phyloP scores from a whole-genome alignment of 2,329 filamentous ascomycete species.

The Nemania serpens region DNA sequence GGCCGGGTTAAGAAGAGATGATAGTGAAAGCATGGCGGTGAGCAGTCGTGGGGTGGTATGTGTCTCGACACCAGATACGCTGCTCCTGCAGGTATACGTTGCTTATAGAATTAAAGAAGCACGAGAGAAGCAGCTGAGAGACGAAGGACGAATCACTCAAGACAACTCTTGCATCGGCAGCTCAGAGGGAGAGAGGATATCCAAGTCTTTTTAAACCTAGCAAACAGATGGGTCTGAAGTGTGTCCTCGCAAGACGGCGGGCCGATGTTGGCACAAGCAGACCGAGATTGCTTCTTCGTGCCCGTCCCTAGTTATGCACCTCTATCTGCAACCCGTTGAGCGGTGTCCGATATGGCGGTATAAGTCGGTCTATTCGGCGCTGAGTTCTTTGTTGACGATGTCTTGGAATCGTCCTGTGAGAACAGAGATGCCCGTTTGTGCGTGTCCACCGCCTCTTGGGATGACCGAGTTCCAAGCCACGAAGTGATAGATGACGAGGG shows the following conservation, averaged over 20 bases:
- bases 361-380: slow-evolving; percentile 49
- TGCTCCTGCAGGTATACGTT: slow-evolving; percentile 39
- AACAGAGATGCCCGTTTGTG: slow-evolving; percentile 52
- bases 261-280: slow-evolving; percentile 45
- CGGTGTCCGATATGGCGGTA: slow-evolving; percentile 43
- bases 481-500: slow-evolving; percentile 47
- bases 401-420: slow-evolving; percentile 55
- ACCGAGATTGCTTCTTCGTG: slow-evolving; percentile 45
- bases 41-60: slow-evolving; percentile 34
- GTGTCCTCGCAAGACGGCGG: slow-evolving; percentile 42
- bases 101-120: slow-evolving; percentile 27
- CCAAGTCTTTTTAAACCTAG: slow-evolving; percentile 44
- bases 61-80: slow-evolving; percentile 48
- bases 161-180: slow-evolving; percentile 43
- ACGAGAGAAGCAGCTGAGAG: slow-evolving; percentile 37
- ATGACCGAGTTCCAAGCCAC: slow-evolving; percentile 48
- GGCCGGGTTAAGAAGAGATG: slow-evolving; percentile 68
- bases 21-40: slow-evolving; percentile 65
- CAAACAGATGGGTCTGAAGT: slow-evolving; percentile 47
- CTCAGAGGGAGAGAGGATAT: slow-evolving; percentile 37
- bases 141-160: slow-evolving; percentile 39
- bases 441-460: slow-evolving; percentile 54
- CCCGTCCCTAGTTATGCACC: slow-evolving; percentile 47
- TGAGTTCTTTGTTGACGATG: slow-evolving; percentile 53
- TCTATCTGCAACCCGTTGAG: slow-evolving; percentile 44